These are phyloP conservation scores for Hirsutella rhossiliensis DNA, from an alignment of 2,329 filamentous ascomycete genomes.

Conservation along the genomic window DNA sequence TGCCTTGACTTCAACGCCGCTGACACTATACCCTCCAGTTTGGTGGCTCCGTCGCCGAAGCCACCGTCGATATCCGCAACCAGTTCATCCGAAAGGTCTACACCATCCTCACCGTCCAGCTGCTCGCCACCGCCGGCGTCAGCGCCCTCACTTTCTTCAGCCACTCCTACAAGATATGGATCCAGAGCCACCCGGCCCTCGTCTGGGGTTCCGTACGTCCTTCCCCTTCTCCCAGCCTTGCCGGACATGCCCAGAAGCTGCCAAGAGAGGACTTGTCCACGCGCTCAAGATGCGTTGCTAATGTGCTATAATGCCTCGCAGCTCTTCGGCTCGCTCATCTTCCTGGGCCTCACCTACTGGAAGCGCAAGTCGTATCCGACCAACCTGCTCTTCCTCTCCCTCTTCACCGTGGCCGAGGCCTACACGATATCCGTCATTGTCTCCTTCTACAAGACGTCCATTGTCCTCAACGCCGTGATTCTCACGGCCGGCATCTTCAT, in stretches of 20 bases:
- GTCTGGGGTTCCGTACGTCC: conserved; percentile 66
- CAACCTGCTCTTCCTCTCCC: conserved; percentile 83
- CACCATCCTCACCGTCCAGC: conserved; percentile 90
- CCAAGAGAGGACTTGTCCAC: too few species aligned
- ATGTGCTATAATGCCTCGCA: conserved; percentile 14
- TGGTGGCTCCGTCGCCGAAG: conserved; percentile 85
- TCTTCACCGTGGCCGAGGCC: conserved; percentile 84
- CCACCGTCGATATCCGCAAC: conserved; percentile 90
- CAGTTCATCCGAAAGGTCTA: conserved; percentile 97
- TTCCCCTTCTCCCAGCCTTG: background rate
- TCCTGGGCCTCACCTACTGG: conserved; percentile 86
- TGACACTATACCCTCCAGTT: conserved; percentile 41
- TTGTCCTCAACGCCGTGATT: conserved; percentile 83
- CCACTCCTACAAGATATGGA: conserved; percentile 68
- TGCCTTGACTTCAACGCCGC: too few species aligned
- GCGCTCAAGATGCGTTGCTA: conserved; percentile 4
- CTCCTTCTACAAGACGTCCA: conserved; percentile 71
- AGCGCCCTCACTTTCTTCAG: conserved; percentile 82
- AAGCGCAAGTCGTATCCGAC: conserved; percentile 92
- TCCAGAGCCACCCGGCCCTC: conserved; percentile 71
- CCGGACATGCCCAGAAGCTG: background rate
- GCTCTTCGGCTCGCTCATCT: conserved; percentile 70
- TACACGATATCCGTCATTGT: conserved; percentile 90
- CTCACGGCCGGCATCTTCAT: conserved; percentile 78
- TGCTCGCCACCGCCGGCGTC: conserved; percentile 71